Conservation (phyloP, 73 alveolate species). For the Durusdinium trenchii region DNA sequence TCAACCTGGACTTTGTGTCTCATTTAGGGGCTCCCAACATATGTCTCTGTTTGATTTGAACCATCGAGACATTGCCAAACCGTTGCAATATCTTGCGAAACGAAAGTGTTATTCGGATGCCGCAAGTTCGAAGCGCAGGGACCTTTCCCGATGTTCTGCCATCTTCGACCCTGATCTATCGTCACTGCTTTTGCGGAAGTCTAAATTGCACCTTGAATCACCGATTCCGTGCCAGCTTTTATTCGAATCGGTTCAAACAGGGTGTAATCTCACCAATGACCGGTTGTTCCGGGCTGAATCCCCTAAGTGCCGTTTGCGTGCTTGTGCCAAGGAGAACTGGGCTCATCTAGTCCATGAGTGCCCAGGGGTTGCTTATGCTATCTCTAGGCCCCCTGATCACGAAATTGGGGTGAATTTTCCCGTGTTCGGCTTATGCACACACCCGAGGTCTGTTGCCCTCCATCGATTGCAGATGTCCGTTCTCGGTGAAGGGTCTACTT, state of each 20-base stretch:
- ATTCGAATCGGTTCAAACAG: not conserved
- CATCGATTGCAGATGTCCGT: too few species aligned
- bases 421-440: not conserved
- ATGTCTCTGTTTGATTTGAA: not conserved
- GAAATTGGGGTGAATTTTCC: not conserved
- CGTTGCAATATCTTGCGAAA: not conserved
- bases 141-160: not conserved
- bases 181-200: not conserved
- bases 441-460: too few species aligned
- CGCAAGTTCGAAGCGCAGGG: not conserved
- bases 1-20: not conserved
- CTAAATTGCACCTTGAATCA: not conserved
- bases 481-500: too few species aligned
- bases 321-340: not conserved
- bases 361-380: not conserved
- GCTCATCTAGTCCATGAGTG: not conserved
- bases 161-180: not conserved
- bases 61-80: not conserved
- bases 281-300: not conserved
- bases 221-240: not conserved
- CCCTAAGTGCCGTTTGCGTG: not conserved
- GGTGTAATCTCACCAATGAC: not conserved
- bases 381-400: not conserved
- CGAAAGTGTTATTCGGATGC: not conserved
- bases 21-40: not conserved